Evolutionary conservation across 2,329 filamentous ascomycete species (phyloP).

Genomic region (Aureobasidium mangrovei): DNA sequence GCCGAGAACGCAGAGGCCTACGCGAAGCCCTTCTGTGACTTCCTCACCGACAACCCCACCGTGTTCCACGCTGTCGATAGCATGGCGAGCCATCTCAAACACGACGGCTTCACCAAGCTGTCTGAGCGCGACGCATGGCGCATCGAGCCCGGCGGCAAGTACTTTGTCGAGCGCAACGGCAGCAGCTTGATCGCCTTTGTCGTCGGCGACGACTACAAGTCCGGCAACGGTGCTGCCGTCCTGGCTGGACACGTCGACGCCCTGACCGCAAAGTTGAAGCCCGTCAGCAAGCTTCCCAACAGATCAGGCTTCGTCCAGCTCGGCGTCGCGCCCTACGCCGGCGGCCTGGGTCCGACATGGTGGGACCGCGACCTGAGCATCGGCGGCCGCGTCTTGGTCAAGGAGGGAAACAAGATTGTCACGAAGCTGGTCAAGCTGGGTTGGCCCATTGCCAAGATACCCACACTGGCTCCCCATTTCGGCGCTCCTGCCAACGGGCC

Average conservation of each 20-base stretch:
- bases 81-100: constrained; percentile 63
- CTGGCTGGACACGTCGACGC: constrained; percentile 91
- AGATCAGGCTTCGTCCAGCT: constrained; percentile 82
- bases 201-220: constrained; percentile 69
- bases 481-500: constrained; percentile 58
- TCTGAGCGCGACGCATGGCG: constrained; percentile 76
- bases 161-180: constrained; percentile 79
- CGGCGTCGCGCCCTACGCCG: constrained; percentile 87
- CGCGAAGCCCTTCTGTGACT: constrained; percentile 76
- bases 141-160: constrained; percentile 73
- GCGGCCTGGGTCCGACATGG: constrained; percentile 81
- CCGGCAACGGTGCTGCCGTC: constrained; percentile 80
- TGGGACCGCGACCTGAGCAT: constrained; percentile 93
- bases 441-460: constrained; percentile 89
- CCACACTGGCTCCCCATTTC: constrained; percentile 89
- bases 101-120: constrained; percentile 68
- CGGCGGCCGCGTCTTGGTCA: constrained; percentile 79
- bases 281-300: constrained; percentile 73
- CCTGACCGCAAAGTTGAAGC: constrained; percentile 83
- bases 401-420: constrained; percentile 68
- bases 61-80: constrained; percentile 83
- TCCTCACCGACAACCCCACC: constrained; percentile 83
- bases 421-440: constrained; percentile 80
- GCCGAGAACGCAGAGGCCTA: constrained; percentile 37
- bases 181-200: constrained; percentile 79